Evolutionary conservation across 371 early-diverging fungal species (phyloP), one percentile per base, ranked within the genome.

Genomic region (Mucor mucedo): DNA sequence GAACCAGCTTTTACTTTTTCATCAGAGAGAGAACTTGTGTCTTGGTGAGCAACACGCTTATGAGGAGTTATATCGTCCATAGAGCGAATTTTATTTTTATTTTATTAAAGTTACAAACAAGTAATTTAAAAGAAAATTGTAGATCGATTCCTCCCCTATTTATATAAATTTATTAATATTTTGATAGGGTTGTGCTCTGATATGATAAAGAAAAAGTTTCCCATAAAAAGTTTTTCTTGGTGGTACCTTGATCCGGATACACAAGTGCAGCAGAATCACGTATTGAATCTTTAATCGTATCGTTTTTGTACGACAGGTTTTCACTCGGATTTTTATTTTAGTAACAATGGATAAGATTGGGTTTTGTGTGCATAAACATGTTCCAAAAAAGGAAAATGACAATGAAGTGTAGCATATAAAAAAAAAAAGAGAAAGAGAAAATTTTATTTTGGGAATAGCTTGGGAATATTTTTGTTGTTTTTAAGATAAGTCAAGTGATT

Each of bases 401-500:
- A 21, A 21, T 21, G 21, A 21, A 21, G 14, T 30, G 30, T 28
- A 10, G 11, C 50, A 50, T 50, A 4, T 30, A 13, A 47, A 50
- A 27, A 50, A n/a, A n/a, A n/a, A 21, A 21, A 21, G 21, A 21
- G 13, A 14, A 42, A 49, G 49, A 21, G 29, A 49, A 3, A 49
- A 27, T 32, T 5, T 48, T 27, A 50, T 30, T 13, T 30, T 27
- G 30, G 10, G 10, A 9, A 50, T 30, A 50, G 32, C 28, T 30
- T 30, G 50, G 50, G 32, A 30, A 50, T 30, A 11, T 56, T 39
- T 48, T 16, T 45, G 38, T 5, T 39, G 50, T 41, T 29, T 41
- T 33, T 29, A 56, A 32, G 54, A 65, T 52, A 69, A 67, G 28
- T 66, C 68, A 30, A 64, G 69, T 1, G 60, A 47, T 38, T 77